Evolutionary conservation across 2,329 filamentous ascomycete species (phyloP), one percentile per base, ranked within the genome.

Genomic region (Diaporthe vaccinii): DNA sequence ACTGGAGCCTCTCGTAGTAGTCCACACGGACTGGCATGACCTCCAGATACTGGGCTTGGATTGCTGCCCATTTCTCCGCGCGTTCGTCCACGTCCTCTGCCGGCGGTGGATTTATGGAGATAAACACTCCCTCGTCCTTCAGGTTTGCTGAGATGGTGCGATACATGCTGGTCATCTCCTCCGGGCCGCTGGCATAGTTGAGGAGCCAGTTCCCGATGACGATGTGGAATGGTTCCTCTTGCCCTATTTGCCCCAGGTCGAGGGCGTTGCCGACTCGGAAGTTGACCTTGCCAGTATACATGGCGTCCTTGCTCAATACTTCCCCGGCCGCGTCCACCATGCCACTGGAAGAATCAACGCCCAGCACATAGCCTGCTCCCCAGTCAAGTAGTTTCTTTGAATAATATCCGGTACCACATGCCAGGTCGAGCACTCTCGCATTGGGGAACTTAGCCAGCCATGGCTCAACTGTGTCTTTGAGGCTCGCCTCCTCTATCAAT

Each of bases 391-490:
- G 78, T 55, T 78, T 78, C 59, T 80, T 79, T 20, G 82, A 82
- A 74, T 82, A 84, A 75, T 80, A 83, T 22, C 83, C 84, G 1
- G 82, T 81, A 17, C 83, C 83, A 76, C 84, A 84, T 25, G 83
- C 84, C 15, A 85, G 82, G 65, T 85, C 83, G 51, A 85, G 81
- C 20, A 84, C 79, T 28, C 80, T 77, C 15, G 53, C 46, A 22
- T 72, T 59, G 17, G 58, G 57, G 20, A 28, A 14, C n/a, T 31
- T 69, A 17, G 55, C 15, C 9, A 78, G 69, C 41, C 46, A 74
- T 4, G 76, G 74, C n/a, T 22, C 17, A 25, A 78, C n/a, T 6
- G 74, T 46, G 7, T 73, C 72, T 34, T 68, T 74, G 31, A 78
- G 20, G 71, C 77, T 78, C 1, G 72, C 69, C 2, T 31, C 68